Base-by-base conservation (phyloP, 495 filamentous ascomycete species). In the Penicillium paxilli region DNA sequence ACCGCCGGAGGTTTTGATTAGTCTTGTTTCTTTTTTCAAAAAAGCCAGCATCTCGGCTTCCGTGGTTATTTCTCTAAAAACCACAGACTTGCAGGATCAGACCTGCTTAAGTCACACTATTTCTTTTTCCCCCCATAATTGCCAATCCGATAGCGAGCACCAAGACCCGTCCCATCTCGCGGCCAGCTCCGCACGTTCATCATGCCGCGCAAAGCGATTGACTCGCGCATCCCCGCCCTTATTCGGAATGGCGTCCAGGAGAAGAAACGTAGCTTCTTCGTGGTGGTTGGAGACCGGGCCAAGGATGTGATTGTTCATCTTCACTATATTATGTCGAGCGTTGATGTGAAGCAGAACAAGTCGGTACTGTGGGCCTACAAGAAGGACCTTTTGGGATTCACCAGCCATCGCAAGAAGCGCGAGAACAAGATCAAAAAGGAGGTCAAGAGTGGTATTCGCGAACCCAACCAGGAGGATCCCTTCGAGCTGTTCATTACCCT, bases 281-380 rank as follows among this genome's bases (percentile, higher is more conserved):
- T 98, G 48, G 83, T 99, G 4, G 95, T 99, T 21, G 95, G 95
- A 49, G 95, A 99, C 68, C 85, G 86, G 52, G 87, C 92, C 53
- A 99, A 99, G 72, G 95, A 98, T 82, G 92, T 93, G 55, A 98
- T 98, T 65, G 88, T 97, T 44, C 85, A 97, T 66, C 79, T 99
- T 30, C 92, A 98, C 72, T 91, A 92, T 63, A 95, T 99, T 62
- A 87, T 96, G 76, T 90, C 91, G 44, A 87, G 83, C 59, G 85
- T 87, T 63, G 90, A 96, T 66, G 81, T 96, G 55, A 96, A 94
- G 73, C 86, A 94, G 68, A 98, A 97, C 76, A 98, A 97, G 71
- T 92, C 88, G 10, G 91, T 99, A 3, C 78, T 99, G 14, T 99
- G 95, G 95, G 92, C 95, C n/a, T 99, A 99, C 76, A 97, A 98